Conservation (phyloP, 805 yeast genomes). For the Kodamaea kaohsiungensis region DNA sequence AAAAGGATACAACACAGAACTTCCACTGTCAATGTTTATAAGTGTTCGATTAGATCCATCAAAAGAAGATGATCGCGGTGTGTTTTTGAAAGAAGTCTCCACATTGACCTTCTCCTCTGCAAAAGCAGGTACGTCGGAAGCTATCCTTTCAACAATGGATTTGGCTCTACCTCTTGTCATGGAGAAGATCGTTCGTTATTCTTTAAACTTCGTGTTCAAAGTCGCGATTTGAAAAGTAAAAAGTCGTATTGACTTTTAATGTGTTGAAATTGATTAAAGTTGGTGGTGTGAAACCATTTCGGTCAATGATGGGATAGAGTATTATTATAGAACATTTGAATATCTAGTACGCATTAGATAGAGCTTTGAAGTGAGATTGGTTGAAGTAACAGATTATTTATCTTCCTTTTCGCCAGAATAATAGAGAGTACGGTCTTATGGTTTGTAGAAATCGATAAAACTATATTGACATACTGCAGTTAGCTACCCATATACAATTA, state of each 20-base stretch:
- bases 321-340: no score
- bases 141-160: constrained; percentile 64
- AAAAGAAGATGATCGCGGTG: constrained; percentile 1
- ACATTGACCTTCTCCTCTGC: constrained; percentile 21
- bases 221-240: neutral
- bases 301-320: no score
- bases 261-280: neutral
- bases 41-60: neutral
- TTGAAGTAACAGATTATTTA: no score
- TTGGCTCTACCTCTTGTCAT: constrained; percentile 54
- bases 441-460: no score
- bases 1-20: constrained; percentile 32
- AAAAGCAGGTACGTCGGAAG: constrained; percentile 49
- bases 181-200: neutral
- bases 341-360: no score
- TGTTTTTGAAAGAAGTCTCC: neutral
- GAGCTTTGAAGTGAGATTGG: no score
- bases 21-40: neutral
- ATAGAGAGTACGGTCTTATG: no score
- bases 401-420: no score
- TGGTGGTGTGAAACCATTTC: no score
- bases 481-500: no score
- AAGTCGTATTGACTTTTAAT: neutral
- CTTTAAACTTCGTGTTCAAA: neutral
- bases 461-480: no score